Evolutionary conservation across 1,284 basidiomycete species (phyloP).

Genomic region (Heimioporus retisporus): DNA sequence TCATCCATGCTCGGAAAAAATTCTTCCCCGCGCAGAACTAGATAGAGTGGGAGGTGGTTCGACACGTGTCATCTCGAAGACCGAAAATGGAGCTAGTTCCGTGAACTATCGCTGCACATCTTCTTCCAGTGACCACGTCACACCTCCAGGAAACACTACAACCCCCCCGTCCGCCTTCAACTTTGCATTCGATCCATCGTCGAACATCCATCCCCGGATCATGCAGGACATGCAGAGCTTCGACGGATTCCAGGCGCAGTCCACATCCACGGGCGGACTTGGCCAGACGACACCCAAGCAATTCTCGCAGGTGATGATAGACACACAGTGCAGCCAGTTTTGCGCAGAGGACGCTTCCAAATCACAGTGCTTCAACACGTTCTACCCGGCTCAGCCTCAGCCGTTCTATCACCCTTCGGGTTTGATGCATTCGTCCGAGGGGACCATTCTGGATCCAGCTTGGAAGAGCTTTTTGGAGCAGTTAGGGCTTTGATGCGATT

Average conservation of each 20-base stretch:
- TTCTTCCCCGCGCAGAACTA: slow-evolving; percentile 58
- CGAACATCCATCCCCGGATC: slow-evolving; percentile 52
- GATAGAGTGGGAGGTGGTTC: slow-evolving; percentile 69
- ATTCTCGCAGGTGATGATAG: slow-evolving; percentile 39
- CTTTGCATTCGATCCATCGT: slow-evolving; percentile 13
- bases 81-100: slow-evolving; percentile 19
- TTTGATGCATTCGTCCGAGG: slow-evolving; percentile 23
- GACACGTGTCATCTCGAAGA: slow-evolving; percentile 57
- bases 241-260: slow-evolving; percentile 46
- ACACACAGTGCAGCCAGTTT: slow-evolving; percentile 37
- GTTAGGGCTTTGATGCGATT: slow-evolving; percentile 60
- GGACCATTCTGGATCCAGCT: slow-evolving; percentile 61
- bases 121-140: slow-evolving; percentile 9
- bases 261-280: slow-evolving; percentile 15
- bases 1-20: slow-evolving; percentile 41
- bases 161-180: slow-evolving; percentile 2
- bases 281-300: slow-evolving; percentile 27
- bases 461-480: slow-evolving; percentile 79
- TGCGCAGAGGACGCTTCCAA: slow-evolving; percentile 29
- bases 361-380: slow-evolving; percentile 25
- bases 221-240: slow-evolving; percentile 56
- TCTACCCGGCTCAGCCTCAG: slow-evolving; percentile 24
- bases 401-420: slow-evolving; percentile 11
- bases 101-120: slow-evolving; percentile 10
- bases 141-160: neutral